Evolutionary conservation across 106 monocot species (phyloP).

Genomic region (Cymbidium sinense): DNA sequence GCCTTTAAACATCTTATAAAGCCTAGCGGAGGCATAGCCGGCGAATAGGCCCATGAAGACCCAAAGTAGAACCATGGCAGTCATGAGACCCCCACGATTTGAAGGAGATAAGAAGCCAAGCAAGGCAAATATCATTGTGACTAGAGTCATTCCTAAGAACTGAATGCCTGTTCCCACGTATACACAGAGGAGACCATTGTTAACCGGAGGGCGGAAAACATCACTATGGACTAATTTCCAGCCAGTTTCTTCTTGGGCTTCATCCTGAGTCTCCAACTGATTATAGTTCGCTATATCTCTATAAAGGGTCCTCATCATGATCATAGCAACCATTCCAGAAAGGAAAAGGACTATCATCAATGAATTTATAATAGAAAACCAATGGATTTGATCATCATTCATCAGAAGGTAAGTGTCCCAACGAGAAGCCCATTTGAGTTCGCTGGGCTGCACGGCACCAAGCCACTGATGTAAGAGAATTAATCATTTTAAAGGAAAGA

Average conservation of each 20-base stretch:
- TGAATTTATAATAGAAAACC: constrained; percentile 76
- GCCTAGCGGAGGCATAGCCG: constrained; percentile 54
- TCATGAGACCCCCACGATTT: constrained; percentile 71
- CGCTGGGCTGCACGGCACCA: constrained; percentile 31
- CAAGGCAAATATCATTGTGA: constrained; percentile 66
- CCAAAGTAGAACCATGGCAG: constrained; percentile 71
- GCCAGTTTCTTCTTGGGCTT: constrained; percentile 73
- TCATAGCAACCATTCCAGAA: constrained; percentile 81
- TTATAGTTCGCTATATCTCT: constrained; percentile 71
- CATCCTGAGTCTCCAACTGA: constrained; percentile 64
- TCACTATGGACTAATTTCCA: constrained; percentile 78
- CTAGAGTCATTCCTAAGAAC: constrained; percentile 60
- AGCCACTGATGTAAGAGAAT: not conserved
- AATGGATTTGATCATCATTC: constrained; percentile 76
- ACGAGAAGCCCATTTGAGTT: constrained; percentile 74
- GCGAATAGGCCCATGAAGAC: constrained; percentile 78
- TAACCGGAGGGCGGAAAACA: constrained; percentile 55
- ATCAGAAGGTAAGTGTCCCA: constrained; percentile 77
- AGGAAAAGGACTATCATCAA: constrained; percentile 74
- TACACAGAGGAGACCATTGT: constrained; percentile 54
- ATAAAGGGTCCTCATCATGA: constrained; percentile 71
- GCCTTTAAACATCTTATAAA: constrained; percentile 74
- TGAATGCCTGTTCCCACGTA: constrained; percentile 77
- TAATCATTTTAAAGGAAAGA: not conserved
- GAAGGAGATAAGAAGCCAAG: constrained; percentile 68